Evolutionary conservation across 2,329 filamentous ascomycete species (phyloP).

Genomic region (Hypoxylon sp.): DNA sequence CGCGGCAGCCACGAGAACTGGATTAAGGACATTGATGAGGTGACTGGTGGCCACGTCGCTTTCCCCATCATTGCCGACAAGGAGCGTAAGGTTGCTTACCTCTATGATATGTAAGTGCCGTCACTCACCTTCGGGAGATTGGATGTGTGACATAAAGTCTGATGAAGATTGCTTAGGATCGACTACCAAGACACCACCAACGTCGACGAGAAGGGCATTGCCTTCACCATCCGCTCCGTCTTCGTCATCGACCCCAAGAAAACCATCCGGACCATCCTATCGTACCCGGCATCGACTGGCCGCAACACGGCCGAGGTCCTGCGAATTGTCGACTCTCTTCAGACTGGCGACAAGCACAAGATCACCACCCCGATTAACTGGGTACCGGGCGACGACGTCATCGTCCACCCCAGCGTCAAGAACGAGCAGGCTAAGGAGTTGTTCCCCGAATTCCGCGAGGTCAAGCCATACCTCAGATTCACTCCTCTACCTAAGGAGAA

Average conservation of each 20-base stretch:
- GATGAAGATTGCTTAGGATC: slow-evolving; percentile 60
- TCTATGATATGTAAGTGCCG: slow-evolving; percentile 79
- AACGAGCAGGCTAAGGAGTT: slow-evolving; percentile 88
- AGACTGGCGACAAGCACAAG: slow-evolving; percentile 88
- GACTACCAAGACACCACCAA: slow-evolving; percentile 86
- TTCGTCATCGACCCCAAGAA: slow-evolving; percentile 95
- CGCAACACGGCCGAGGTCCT: slow-evolving; percentile 84
- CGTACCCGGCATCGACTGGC: slow-evolving; percentile 92
- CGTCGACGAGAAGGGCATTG: slow-evolving; percentile 83
- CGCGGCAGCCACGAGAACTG: slow-evolving; percentile 85
- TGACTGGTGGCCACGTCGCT: slow-evolving; percentile 74
- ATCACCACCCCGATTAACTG: slow-evolving; percentile 92
- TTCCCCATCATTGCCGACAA: slow-evolving; percentile 89
- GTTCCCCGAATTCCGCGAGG: slow-evolving; percentile 79
- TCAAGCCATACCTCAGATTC: slow-evolving; percentile 81
- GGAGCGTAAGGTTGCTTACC: slow-evolving; percentile 77
- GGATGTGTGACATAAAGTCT: not conserved
- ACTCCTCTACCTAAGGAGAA: slow-evolving; percentile 72
- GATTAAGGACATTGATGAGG: slow-evolving; percentile 90
- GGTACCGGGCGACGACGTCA: slow-evolving; percentile 89
- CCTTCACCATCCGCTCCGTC: slow-evolving; percentile 94
- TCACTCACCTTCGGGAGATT: not conserved
- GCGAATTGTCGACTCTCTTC: slow-evolving; percentile 81
- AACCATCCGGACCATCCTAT: slow-evolving; percentile 91
- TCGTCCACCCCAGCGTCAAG: slow-evolving; percentile 85